Base-by-base conservation (phyloP, 441 rosid genomes). In the Croton setiger region DNA sequence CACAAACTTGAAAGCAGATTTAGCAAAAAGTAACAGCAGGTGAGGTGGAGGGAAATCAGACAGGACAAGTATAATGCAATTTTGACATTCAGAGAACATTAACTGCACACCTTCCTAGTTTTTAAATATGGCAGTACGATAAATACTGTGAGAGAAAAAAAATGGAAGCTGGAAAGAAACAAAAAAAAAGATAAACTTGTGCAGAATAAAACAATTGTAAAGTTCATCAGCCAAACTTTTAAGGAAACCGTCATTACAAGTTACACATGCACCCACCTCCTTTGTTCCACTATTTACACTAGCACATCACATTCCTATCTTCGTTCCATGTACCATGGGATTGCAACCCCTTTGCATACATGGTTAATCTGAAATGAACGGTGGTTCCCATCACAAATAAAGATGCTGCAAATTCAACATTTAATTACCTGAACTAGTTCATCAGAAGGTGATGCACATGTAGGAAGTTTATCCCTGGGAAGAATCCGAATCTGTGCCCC, bases 401-500 rank as follows among this genome's bases (percentile, higher is more conserved):
- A 3, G 20, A 27, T n/a, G 21, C 59, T 48, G 51, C 14, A 66
- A 63, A 74, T n/a, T 15, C 17, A 64, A 60, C 4, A 53, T 37
- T 13, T n/a, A 51, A 63, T 59, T 72, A 87, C 93, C 92, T 79
- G 89, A 67, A 86, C 87, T 56, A 90, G 68, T 61, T 86, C 90
- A 79, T 90, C 89, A 39, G 81, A 74, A 65, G 81, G 74, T 60
- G 82, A 81, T 62, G 86, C 85, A 79, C 86, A 83, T 0, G 13
- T 17, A 59, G 96, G 92, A 68, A 81, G 86, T 73, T 86, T 83
- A 76, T 90, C 92, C 81, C 85, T 81, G 1, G 92, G 86, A 75
- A 88, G 85, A 74, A 90, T 78, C 27, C 81, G 86, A 72, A 90
- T 83, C 45, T 90, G 86, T 31, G 93, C 89, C 63, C 93, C 88